Conservation (phyloP, 2,329 filamentous ascomycete species). For the Chaetomium olivaceum region DNA sequence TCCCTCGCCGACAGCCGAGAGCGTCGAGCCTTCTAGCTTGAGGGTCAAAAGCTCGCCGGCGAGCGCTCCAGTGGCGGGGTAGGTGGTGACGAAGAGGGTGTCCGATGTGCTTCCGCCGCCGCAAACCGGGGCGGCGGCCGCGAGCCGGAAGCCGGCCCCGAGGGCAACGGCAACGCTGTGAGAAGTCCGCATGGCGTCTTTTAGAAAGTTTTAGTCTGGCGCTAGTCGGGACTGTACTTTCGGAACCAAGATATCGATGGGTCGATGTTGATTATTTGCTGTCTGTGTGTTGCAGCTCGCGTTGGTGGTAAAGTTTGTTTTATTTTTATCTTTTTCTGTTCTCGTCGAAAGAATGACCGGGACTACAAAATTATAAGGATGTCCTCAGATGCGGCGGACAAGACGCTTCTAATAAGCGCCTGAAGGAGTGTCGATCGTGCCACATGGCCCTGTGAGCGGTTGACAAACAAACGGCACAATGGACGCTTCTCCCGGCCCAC, state of each 20-base stretch:
- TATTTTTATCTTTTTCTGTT: not conserved
- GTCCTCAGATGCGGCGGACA: not conserved
- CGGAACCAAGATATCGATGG: not conserved
- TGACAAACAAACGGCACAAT: slow-evolving; percentile 9
- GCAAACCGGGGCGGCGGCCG: slow-evolving; percentile 16
- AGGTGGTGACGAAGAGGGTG: slow-evolving; percentile 22
- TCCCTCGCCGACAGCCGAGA: slow-evolving; percentile 44
- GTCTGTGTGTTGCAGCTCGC: not conserved
- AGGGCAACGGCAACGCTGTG: slow-evolving; percentile 21
- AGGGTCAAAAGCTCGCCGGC: slow-evolving; percentile 20
- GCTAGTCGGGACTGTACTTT: not conserved
- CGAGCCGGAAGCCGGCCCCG: slow-evolving; percentile 20
- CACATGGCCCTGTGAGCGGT: slow-evolving; percentile 7
- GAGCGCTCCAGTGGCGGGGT: slow-evolving; percentile 9
- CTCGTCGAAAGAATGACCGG: not conserved
- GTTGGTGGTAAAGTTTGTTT: not conserved
- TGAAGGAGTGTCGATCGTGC: slow-evolving; percentile 14
- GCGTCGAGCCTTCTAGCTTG: slow-evolving; percentile 33
- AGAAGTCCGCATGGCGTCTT: slow-evolving; percentile 21
- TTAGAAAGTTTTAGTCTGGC: not conserved
- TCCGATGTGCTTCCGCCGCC: not conserved
- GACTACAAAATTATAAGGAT: not conserved
- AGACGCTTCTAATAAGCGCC: slow-evolving; percentile 15
- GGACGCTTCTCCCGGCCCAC: slow-evolving; percentile 9
- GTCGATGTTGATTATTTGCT: not conserved